Conservation (phyloP, 1,284 basidiomycete genomes). For the Cutaneotrichosporon sp. region DNA sequence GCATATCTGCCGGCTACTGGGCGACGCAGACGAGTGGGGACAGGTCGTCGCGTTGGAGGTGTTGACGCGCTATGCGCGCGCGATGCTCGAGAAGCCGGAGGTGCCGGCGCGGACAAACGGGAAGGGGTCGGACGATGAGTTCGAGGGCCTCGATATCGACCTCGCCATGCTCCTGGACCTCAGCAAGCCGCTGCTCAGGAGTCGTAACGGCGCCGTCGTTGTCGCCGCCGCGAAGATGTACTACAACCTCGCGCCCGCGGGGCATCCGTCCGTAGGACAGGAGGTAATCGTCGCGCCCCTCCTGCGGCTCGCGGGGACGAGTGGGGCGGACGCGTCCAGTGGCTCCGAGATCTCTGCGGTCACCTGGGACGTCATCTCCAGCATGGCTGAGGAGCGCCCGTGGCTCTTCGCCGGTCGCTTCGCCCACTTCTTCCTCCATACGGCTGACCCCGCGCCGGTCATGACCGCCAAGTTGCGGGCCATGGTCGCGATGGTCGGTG, state of each 20-base stretch:
- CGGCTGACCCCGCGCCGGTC: constrained; percentile 64
- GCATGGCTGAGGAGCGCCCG: constrained; percentile 66
- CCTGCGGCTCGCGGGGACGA: constrained; percentile 51
- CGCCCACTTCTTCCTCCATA: constrained; percentile 67
- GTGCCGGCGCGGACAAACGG: constrained; percentile 19
- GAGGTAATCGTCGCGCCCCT: constrained; percentile 44
- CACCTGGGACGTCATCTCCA: constrained; percentile 68
- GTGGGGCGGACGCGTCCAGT: constrained; percentile 58
- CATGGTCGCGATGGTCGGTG: constrained; percentile 64
- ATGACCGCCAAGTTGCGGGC: constrained; percentile 75
- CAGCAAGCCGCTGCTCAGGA: constrained; percentile 74
- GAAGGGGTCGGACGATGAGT: constrained; percentile 39
- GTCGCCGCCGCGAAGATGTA: constrained; percentile 70
- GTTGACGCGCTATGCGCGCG: constrained; percentile 76
- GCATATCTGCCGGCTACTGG: constrained; percentile 75
- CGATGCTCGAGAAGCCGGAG: constrained; percentile 76
- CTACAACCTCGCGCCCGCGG: constrained; percentile 68
- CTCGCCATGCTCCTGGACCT: constrained; percentile 73
- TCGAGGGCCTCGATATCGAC: constrained; percentile 67
- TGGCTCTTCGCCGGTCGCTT: constrained; percentile 64
- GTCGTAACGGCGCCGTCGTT: constrained; percentile 81
- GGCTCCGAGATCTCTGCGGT: constrained; percentile 70
- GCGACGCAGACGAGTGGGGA: constrained; percentile 96
- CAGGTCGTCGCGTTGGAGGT: constrained; percentile 80
- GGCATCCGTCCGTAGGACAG: constrained; percentile 40